These are phyloP conservation scores for Cercophora scortea DNA, from an alignment of 495 filamentous ascomycete species.

Conservation along the genomic window DNA sequence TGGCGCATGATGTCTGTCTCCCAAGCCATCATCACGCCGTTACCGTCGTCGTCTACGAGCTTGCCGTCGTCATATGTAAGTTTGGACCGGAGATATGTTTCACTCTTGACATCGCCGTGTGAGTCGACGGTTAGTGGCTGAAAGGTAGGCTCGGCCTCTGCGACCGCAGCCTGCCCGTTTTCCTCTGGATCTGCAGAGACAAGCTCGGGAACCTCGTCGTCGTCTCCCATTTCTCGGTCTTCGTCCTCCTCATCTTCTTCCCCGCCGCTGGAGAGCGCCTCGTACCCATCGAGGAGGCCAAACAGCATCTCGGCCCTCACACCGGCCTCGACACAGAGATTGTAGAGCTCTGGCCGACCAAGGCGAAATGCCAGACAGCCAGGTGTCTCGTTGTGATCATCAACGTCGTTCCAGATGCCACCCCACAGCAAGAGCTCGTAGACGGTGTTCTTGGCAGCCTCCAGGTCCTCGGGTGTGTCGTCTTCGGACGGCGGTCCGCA, in stretches of 20 bases:
- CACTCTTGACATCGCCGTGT: constrained; percentile 47
- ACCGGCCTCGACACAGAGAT: constrained; percentile 81
- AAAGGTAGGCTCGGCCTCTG: constrained; percentile 19
- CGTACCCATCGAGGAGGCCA: constrained; percentile 67
- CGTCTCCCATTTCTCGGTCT: constrained; percentile 24
- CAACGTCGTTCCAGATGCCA: constrained; percentile 95
- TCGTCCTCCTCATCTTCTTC: constrained; percentile 47
- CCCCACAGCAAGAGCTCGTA: constrained; percentile 74
- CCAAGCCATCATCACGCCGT: constrained; percentile 98
- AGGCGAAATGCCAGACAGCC: constrained; percentile 77
- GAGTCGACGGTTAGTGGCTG: constrained; percentile 19
- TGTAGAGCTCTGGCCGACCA: constrained; percentile 66
- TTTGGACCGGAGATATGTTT: constrained; percentile 66
- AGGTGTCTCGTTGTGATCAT: constrained; percentile 78
- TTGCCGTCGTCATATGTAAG: constrained; percentile 68
- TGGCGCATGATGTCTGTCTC: constrained; percentile 83
- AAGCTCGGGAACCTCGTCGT: constrained; percentile 28
- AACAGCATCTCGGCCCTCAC: constrained; percentile 85
- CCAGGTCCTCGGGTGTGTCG: constrained; percentile 36
- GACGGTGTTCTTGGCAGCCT: constrained; percentile 57
- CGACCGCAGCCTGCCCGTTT: constrained; percentile 1
- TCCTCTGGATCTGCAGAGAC: constrained; percentile 10
- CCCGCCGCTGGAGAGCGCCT: constrained; percentile 55
- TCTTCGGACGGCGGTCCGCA: constrained; percentile 49
- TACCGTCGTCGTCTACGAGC: constrained; percentile 70